These are phyloP conservation scores for Lasiodiplodia sp. DNA, from an alignment of 2,329 filamentous ascomycete genomes.

Conservation along the genomic window DNA sequence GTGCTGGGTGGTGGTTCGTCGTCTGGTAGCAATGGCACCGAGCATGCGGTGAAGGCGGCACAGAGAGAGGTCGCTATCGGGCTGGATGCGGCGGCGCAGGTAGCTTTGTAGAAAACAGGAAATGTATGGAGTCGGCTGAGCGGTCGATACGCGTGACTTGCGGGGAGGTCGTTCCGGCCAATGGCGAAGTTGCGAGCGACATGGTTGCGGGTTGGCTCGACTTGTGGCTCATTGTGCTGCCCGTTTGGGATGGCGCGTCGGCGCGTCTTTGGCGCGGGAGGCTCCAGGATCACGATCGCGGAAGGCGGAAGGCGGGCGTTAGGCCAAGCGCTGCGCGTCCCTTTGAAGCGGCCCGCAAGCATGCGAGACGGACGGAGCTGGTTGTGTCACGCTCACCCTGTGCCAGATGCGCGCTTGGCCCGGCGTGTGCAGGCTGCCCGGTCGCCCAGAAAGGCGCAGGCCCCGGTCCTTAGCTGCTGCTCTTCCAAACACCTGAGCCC, in stretches of 20 bases:
- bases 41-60: constrained; percentile 8
- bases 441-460: constrained; percentile 20
- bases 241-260: constrained; percentile 24
- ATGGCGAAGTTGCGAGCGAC: not conserved
- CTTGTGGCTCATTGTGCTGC: constrained; percentile 11
- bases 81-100: constrained; percentile 4
- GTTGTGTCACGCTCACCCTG: constrained; percentile 15
- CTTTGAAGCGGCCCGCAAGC: constrained; percentile 21
- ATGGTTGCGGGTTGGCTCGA: not conserved
- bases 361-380: constrained; percentile 4
- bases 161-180: not conserved
- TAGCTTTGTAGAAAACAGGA: constrained; percentile 21
- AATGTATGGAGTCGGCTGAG: constrained; percentile 17
- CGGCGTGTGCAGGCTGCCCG: not conserved
- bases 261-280: constrained; percentile 15
- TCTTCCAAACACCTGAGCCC: constrained; percentile 23
- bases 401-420: not conserved
- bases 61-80: constrained; percentile 1
- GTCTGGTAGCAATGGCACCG: constrained; percentile 30
- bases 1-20: constrained; percentile 36
- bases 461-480: constrained; percentile 14
- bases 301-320: not conserved
- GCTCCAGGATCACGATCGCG: constrained; percentile 16
- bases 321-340: constrained; percentile 7
- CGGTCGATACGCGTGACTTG: constrained; percentile 10